Percentiles rank a stretch among this genome's conserved stretches.
Conservation (phyloP, 2,329 filamentous ascomycete genomes). For the Pyrenochaeta sp. region DNA sequence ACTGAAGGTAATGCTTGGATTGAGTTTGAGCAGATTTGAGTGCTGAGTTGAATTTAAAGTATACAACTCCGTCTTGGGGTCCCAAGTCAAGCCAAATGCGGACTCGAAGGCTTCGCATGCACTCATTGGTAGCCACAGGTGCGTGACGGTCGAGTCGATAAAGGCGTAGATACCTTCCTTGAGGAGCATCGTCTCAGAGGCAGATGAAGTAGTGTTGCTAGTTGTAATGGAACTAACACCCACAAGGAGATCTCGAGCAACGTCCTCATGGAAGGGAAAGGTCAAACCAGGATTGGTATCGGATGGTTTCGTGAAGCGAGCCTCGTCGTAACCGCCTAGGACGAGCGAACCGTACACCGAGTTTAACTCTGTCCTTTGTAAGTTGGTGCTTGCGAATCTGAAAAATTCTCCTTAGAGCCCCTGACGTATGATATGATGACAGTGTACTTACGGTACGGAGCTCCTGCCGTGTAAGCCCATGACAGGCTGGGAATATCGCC, state of each 20-base stretch:
- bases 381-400: no score
- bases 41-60: conserved; percentile 38
- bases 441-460: background rate
- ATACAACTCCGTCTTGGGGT: conserved; percentile 38
- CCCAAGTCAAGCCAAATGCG: conserved; percentile 42
- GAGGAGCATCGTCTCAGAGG: conserved; percentile 20
- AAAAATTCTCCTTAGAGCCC: no score
- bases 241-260: conserved; percentile 21
- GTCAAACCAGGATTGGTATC: conserved; percentile 20
- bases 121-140: conserved; percentile 44
- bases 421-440: background rate
- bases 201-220: conserved; percentile 37
- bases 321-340: conserved; percentile 27
- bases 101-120: conserved; percentile 44
- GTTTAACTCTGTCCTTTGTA: background rate
- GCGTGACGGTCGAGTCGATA: conserved; percentile 61
- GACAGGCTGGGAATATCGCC: background rate
- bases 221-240: conserved; percentile 24
- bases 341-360: conserved; percentile 14
- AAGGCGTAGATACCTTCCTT: conserved; percentile 51
- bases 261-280: conserved; percentile 26
- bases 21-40: conserved; percentile 25
- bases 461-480: background rate
- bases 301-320: conserved; percentile 28
- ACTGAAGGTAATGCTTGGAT: conserved; percentile 43